Evolutionary conservation across 2,329 filamentous ascomycete genomes (phyloP).

Genomic region (Pezicula neosporulosa): DNA sequence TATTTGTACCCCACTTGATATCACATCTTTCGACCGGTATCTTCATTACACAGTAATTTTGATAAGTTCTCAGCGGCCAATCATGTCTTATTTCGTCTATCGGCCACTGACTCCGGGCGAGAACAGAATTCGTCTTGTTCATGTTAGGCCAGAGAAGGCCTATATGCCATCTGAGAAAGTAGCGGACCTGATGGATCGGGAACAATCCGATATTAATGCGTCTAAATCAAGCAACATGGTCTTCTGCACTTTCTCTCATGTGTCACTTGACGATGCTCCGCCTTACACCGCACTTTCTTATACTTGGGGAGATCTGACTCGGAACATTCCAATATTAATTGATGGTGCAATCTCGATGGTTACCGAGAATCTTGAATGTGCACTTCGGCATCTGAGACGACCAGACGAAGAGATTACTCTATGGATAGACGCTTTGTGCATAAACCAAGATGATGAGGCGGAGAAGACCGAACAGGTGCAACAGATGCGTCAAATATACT

Average conservation of each 20-base stretch:
- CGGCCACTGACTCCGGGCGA: no score
- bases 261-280: not conserved
- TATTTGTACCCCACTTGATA: no score
- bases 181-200: not conserved
- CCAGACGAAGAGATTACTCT: slow-evolving; percentile 8
- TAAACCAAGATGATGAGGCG: slow-evolving; percentile 20
- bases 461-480: slow-evolving; percentile 22
- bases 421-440: slow-evolving; percentile 28
- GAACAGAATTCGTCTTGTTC: no score
- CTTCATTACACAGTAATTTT: no score
- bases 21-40: no score
- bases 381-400: slow-evolving; percentile 11
- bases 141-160: no score
- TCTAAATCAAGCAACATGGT: not conserved
- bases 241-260: not conserved
- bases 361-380: slow-evolving; percentile 10
- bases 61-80: no score
- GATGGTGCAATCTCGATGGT: slow-evolving; percentile 3
- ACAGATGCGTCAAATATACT: slow-evolving; percentile 26
- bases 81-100: no score
- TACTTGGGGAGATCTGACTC: not conserved
- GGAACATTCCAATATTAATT: not conserved
- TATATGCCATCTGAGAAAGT: no score
- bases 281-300: not conserved
- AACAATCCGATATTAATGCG: not conserved